phyloP scores from a whole-genome alignment of 106 monocot species.

The Dendrobium huoshanense region DNA sequence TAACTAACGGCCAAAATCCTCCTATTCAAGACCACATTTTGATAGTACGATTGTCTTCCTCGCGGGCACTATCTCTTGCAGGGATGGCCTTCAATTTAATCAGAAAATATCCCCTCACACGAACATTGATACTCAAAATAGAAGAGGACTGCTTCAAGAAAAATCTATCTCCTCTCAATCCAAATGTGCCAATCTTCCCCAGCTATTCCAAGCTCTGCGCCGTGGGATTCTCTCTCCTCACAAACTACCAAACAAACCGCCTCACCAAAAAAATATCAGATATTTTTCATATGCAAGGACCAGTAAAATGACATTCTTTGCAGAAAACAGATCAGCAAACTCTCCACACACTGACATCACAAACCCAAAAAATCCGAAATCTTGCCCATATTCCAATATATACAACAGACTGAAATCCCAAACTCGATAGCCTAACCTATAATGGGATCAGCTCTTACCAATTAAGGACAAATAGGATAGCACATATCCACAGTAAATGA shows the following conservation, averaged over 20 bases:
- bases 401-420: background rate
- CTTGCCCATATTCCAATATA: background rate
- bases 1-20: background rate
- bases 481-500: background rate
- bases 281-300: background rate
- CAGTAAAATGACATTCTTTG: too few species aligned
- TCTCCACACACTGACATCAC: background rate
- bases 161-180: background rate
- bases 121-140: background rate
- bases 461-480: background rate
- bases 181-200: too few species aligned
- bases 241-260: background rate
- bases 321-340: background rate
- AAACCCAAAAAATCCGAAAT: background rate
- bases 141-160: background rate
- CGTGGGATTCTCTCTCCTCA: background rate
- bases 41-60: background rate
- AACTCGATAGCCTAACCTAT: background rate
- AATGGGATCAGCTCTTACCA: background rate
- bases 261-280: background rate
- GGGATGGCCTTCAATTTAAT: background rate
- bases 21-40: background rate
- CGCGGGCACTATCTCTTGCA: background rate
- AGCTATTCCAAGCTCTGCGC: too few species aligned
- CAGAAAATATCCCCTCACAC: background rate